Percentiles rank a stretch among this genome's conserved stretches.
These are phyloP conservation scores for Metarhizium rileyi DNA, from an alignment of 2,329 filamentous ascomycete genomes.

Conservation along the genomic window DNA sequence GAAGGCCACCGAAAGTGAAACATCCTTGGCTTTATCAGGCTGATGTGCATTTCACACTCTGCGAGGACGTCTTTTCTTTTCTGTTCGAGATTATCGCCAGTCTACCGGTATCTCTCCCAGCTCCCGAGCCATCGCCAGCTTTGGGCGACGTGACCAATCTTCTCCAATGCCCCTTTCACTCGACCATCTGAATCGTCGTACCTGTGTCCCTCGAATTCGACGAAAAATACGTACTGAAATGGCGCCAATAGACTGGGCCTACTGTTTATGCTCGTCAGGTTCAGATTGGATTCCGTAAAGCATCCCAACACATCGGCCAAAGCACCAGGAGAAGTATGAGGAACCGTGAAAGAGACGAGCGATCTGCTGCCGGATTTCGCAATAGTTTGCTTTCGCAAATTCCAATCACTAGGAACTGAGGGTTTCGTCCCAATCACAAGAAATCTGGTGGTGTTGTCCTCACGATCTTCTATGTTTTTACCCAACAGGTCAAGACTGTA, in stretches of 20 bases:
- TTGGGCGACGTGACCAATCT: constrained; percentile 47
- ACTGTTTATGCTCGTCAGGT: constrained; percentile 85
- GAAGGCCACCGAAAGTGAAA: not conserved
- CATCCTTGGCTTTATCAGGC: not conserved
- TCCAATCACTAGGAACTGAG: constrained; percentile 15
- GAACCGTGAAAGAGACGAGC: constrained; percentile 73
- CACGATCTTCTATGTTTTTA: constrained; percentile 59
- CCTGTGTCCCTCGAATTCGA: constrained; percentile 68
- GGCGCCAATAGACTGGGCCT: constrained; percentile 63
- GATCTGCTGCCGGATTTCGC: constrained; percentile 46
- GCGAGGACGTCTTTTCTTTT: not conserved
- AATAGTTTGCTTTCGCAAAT: constrained; percentile 16
- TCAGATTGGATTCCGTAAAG: constrained; percentile 64
- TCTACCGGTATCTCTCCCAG: constrained; percentile 37
- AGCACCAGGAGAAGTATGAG: constrained; percentile 69
- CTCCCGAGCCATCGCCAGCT: constrained; percentile 61
- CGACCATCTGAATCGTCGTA: constrained; percentile 40
- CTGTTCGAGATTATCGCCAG: not conserved
- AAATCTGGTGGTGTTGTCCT: constrained; percentile 73
- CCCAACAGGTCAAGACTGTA: constrained; percentile 62
- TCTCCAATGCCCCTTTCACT: constrained; percentile 51
- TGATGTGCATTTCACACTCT: not conserved
- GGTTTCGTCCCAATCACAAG: constrained; percentile 47
- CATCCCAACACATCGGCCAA: constrained; percentile 71
- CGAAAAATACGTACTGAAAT: constrained; percentile 93